Conservation (phyloP, 2,329 filamentous ascomycete species). For the Bipolaris zeicola region DNA sequence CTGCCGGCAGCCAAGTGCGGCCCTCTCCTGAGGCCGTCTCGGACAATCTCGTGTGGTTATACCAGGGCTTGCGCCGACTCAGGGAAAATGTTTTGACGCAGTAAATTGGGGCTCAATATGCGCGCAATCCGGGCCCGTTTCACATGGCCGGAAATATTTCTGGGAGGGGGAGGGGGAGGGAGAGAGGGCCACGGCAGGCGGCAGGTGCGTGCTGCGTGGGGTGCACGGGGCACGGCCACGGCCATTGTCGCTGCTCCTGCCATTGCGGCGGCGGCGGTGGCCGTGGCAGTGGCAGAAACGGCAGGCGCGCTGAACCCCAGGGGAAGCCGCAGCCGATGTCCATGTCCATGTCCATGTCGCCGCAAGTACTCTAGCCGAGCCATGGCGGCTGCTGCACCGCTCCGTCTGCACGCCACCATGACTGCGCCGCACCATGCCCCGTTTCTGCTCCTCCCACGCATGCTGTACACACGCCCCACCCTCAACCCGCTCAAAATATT, state of each 20-base stretch:
- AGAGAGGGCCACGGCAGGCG: background rate
- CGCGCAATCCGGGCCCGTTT: slow-evolving; percentile 20
- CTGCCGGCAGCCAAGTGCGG: slow-evolving; percentile 6
- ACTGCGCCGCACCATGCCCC: slow-evolving; percentile 12
- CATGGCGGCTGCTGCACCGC: background rate
- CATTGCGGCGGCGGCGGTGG: too few relatives aligned
- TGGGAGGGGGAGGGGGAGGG: slow-evolving; percentile 1
- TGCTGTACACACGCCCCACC: slow-evolving; percentile 4
- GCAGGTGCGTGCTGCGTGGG: background rate
- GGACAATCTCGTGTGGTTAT: background rate
- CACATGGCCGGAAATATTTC: slow-evolving; percentile 14
- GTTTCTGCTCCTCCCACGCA: slow-evolving; percentile 19
- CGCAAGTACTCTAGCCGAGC: slow-evolving; percentile 19
- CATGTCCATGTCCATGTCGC: slow-evolving; percentile 4
- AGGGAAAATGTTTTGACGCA: slow-evolving; percentile 18
- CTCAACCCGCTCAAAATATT: background rate
- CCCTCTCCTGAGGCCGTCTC: slow-evolving; percentile 1
- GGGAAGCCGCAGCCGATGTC: slow-evolving; percentile 12
- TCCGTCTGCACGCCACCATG: background rate
- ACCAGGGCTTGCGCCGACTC: slow-evolving; percentile 11
- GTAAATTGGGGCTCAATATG: slow-evolving; percentile 25
- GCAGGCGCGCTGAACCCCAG: slow-evolving; percentile 12
- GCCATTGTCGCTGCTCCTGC: too few relatives aligned
- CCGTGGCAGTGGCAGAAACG: slow-evolving; percentile 1
- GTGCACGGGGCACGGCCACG: background rate